A percentile compares a stretch with the other conserved stretches of the same genome.
These are phyloP conservation scores for Lactarius pseudohatsudake DNA, from an alignment of 768 basidiomycete species.

Conservation along the genomic window DNA sequence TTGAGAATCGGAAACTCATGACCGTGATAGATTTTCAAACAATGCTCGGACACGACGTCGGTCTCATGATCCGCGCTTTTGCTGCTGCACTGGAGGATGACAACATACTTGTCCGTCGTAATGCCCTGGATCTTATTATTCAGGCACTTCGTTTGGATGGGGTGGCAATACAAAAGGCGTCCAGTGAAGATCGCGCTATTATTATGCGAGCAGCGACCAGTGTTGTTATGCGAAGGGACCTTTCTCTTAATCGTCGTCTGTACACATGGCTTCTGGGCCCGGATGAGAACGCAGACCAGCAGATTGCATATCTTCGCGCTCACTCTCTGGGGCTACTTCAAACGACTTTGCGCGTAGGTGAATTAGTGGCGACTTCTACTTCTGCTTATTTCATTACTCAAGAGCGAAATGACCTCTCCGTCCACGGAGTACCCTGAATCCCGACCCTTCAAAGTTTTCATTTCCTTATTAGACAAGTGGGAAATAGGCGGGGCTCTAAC, in stretches of 20 bases:
- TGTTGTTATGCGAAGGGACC: conserved; percentile 88
- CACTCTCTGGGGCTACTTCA: conserved; percentile 73
- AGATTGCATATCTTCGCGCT: conserved; percentile 65
- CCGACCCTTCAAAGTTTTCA: conserved; percentile 92
- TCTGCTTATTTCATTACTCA: conserved; percentile 14
- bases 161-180: conserved; percentile 63
- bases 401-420: conserved; percentile 78
- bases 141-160: conserved; percentile 77
- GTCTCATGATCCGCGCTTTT: conserved; percentile 92
- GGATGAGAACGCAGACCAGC: conserved; percentile 73
- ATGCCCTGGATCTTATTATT: conserved; percentile 79
- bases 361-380: conserved; percentile 1
- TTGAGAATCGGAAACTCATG: neutral
- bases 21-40: conserved; percentile 53
- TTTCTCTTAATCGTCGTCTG: conserved; percentile 88
- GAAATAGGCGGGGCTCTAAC: conserved; percentile 87
- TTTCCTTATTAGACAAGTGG: conserved; percentile 95
- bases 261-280: conserved; percentile 92
- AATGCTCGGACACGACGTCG: conserved; percentile 83
- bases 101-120: conserved; percentile 85
- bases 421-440: conserved; percentile 74
- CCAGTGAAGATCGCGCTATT: conserved; percentile 71
- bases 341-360: conserved; percentile 62
- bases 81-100: conserved; percentile 91
- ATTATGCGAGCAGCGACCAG: conserved; percentile 84